phyloP scores from a whole-genome alignment of 345 rosid genomes.

The Brassica juncea region DNA sequence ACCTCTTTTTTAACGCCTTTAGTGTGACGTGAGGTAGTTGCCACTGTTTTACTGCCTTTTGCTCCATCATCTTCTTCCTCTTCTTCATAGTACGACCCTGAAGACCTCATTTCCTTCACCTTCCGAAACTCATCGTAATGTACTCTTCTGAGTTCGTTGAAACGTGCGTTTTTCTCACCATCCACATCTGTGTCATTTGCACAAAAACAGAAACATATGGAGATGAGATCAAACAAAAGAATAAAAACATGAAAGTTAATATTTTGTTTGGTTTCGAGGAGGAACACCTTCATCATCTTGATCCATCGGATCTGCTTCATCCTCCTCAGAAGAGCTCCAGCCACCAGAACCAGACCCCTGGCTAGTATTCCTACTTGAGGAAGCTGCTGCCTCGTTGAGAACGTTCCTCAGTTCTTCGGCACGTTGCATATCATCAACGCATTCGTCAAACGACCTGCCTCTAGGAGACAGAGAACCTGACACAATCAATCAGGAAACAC shows the following conservation, averaged over 20 bases:
- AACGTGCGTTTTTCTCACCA: slow-evolving; percentile 48
- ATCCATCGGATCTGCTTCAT: slow-evolving; percentile 72
- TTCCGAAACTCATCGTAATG: slow-evolving; percentile 88
- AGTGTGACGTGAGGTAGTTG: slow-evolving; percentile 47
- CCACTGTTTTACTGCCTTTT: slow-evolving; percentile 34
- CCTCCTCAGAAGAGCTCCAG: slow-evolving; percentile 96
- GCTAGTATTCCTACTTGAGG: slow-evolving; percentile 58
- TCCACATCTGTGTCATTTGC: slow-evolving; percentile 44
- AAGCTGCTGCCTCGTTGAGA: slow-evolving; percentile 66
- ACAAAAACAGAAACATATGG: not conserved
- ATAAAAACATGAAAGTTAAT: not conserved
- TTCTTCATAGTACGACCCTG: slow-evolving; percentile 66
- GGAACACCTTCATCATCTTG: slow-evolving; percentile 75
- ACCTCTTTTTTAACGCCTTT: slow-evolving; percentile 52
- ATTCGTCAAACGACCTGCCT: slow-evolving; percentile 57
- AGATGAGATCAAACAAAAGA: not conserved
- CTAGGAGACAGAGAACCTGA: slow-evolving; percentile 70
- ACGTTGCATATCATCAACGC: slow-evolving; percentile 56
- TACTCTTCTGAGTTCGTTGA: slow-evolving; percentile 76
- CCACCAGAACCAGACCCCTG: slow-evolving; percentile 52
- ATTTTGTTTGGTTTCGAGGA: slow-evolving; percentile 6
- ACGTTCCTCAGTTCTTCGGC: slow-evolving; percentile 70
- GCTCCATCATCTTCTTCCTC: slow-evolving; percentile 53
- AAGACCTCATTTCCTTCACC: slow-evolving; percentile 71
- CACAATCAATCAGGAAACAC: slow-evolving; percentile 12